phyloP scores from a whole-genome alignment of 208 protist genomes.

The Leishmania tarentolae region DNA sequence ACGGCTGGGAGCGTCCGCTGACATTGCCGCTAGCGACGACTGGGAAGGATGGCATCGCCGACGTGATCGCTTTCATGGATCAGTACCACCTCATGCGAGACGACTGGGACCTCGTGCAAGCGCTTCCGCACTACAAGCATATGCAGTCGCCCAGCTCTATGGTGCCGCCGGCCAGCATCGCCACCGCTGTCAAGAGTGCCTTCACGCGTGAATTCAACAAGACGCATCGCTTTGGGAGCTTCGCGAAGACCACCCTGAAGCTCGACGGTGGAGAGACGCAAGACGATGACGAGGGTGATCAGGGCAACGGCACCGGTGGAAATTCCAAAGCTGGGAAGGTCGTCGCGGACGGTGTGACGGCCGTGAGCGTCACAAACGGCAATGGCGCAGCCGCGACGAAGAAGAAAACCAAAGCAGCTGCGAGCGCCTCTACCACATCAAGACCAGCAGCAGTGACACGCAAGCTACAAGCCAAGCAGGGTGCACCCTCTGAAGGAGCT shows the following conservation, averaged over 20 bases:
- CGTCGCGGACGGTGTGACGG: conserved; percentile 26
- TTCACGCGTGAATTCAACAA: conserved; percentile 92
- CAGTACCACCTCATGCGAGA: conserved; percentile 85
- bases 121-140: conserved; percentile 71
- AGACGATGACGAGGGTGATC: conserved; percentile 27
- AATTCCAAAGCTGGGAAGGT: conserved; percentile 11
- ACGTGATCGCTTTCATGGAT: conserved; percentile 88
- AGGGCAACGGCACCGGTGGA: conserved; percentile 13
- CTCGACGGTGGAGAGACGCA: conserved; percentile 28
- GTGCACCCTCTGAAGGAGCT: neutral
- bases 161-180: conserved; percentile 37
- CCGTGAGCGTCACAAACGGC: conserved; percentile 13
- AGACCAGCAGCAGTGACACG: conserved; percentile 2
- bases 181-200: conserved; percentile 81
- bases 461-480: conserved; percentile 34
- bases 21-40: conserved; percentile 54
- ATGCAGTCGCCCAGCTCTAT: conserved; percentile 39
- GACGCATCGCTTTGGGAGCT: conserved; percentile 76
- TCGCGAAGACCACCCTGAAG: conserved; percentile 57
- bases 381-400: conserved; percentile 4
- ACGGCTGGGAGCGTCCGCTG: conserved; percentile 63
- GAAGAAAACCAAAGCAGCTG: conserved; percentile 1
- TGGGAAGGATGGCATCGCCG: conserved; percentile 71
- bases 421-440: neutral
- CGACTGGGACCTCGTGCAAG: conserved; percentile 91